Evolutionary conservation across 768 basidiomycete species (phyloP).

Genomic region (Mycena epipterygia): DNA sequence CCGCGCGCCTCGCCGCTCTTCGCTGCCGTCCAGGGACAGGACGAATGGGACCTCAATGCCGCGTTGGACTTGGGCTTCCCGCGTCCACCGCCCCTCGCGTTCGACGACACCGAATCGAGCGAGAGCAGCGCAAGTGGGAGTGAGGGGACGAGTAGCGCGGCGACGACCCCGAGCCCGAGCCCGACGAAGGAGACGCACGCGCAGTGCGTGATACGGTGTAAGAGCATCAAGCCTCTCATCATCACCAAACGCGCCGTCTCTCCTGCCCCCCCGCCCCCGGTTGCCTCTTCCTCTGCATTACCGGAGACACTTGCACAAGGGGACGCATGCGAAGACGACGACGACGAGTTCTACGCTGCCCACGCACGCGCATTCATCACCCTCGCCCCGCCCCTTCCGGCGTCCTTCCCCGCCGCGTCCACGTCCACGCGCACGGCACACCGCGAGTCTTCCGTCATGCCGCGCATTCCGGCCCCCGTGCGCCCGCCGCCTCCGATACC

Average conservation of each 20-base stretch:
- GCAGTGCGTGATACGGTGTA: slow-evolving; percentile 16
- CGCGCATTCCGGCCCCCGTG: background rate
- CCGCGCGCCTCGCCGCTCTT: slow-evolving; percentile 14
- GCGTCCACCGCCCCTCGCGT: too few relatives aligned
- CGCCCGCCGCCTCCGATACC: too few relatives aligned
- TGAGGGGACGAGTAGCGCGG: background rate
- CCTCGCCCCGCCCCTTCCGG: slow-evolving; percentile 1
- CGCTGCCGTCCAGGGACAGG: background rate
- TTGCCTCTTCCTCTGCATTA: background rate
- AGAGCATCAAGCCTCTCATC: slow-evolving; percentile 27
- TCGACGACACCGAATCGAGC: too few relatives aligned
- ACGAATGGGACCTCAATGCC: background rate
- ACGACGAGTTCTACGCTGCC: slow-evolving; percentile 26
- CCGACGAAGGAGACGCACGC: background rate
- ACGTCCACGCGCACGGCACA: background rate
- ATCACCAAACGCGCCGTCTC: slow-evolving; percentile 27
- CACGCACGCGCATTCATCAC: slow-evolving; percentile 25
- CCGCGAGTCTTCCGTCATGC: background rate
- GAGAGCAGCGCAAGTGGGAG: background rate
- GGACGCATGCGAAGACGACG: background rate
- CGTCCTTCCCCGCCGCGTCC: background rate
- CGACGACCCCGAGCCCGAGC: background rate
- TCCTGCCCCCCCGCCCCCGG: slow-evolving; percentile 1
- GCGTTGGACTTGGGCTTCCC: too few relatives aligned
- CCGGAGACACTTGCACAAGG: too few relatives aligned